Conservation (phyloP, 768 basidiomycete species). For the Lentinula lateritia region DNA sequence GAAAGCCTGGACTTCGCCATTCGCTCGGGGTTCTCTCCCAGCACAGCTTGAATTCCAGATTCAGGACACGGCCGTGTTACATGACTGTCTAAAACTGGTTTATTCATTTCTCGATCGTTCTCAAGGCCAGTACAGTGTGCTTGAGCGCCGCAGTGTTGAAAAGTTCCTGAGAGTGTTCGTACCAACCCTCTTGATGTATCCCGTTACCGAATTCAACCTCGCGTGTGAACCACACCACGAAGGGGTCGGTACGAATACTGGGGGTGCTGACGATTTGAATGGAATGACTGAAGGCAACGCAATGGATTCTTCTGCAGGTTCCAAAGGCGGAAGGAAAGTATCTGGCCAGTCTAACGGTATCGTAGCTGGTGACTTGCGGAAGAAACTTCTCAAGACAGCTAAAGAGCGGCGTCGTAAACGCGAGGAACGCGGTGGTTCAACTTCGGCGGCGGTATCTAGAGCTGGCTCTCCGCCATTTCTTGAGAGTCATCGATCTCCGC, state of each 20-base stretch:
- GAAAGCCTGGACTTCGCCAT: conserved; percentile 27
- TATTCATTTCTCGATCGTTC: conserved; percentile 89
- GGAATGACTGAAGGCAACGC: conserved; percentile 8
- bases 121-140: conserved; percentile 62
- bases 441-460: conserved; percentile 35
- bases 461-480: conserved; percentile 33
- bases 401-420: conserved; percentile 46
- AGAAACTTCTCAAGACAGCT: conserved; percentile 72
- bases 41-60: conserved; percentile 79
- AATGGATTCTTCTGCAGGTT: conserved; percentile 23
- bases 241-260: not conserved
- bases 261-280: conserved; percentile 34
- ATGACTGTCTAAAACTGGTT: conserved; percentile 86
- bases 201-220: conserved; percentile 60
- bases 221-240: conserved; percentile 54
- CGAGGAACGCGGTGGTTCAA: conserved; percentile 18
- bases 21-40: conserved; percentile 42
- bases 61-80: conserved; percentile 72
- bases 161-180: conserved; percentile 81
- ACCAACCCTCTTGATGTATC: conserved; percentile 72
- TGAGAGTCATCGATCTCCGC: conserved; percentile 22
- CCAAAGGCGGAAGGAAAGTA: conserved; percentile 42
- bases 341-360: conserved; percentile 41
- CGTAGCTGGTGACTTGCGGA: conserved; percentile 65
- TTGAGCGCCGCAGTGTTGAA: conserved; percentile 81